Evolutionary conservation across 1,284 basidiomycete species (phyloP).

Genomic region (Ganoderma resinaceum): DNA sequence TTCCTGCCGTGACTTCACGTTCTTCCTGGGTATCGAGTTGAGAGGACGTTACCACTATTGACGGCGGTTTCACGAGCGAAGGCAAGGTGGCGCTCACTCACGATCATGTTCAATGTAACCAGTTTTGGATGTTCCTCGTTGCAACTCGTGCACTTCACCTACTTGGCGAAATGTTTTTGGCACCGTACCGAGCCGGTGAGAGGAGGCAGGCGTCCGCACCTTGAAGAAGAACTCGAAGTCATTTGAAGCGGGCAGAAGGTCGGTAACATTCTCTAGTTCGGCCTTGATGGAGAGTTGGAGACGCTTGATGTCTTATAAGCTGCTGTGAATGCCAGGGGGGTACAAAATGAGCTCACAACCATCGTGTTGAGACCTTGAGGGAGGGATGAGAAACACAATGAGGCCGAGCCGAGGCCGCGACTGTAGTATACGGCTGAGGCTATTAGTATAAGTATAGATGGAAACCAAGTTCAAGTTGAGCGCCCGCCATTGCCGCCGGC

Average conservation of each 20-base stretch:
- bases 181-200: neutral
- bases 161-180: neutral
- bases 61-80: neutral
- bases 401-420: neutral
- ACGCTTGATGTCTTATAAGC: conserved; percentile 41
- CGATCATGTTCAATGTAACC: conserved; percentile 71
- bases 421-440: no score
- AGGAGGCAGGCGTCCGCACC: conserved; percentile 43
- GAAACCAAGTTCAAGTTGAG: conserved; percentile 10
- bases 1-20: conserved; percentile 66
- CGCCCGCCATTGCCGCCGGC: conserved; percentile 19
- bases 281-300: conserved; percentile 77
- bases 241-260: conserved; percentile 64
- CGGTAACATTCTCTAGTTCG: conserved; percentile 78
- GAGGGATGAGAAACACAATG: conserved; percentile 1
- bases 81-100: conserved; percentile 44
- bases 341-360: conserved; percentile 39
- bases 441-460: no score
- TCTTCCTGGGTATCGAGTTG: conserved; percentile 57
- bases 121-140: conserved; percentile 75
- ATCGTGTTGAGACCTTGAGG: conserved; percentile 26
- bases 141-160: conserved; percentile 85
- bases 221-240: conserved; percentile 83
- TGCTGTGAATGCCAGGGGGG: neutral
- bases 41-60: neutral